A percentile compares a stretch with the other conserved stretches of the same genome.
Evolutionary conservation across 257 asterid species (phyloP).

Genomic region (Cinchona pubescens): DNA sequence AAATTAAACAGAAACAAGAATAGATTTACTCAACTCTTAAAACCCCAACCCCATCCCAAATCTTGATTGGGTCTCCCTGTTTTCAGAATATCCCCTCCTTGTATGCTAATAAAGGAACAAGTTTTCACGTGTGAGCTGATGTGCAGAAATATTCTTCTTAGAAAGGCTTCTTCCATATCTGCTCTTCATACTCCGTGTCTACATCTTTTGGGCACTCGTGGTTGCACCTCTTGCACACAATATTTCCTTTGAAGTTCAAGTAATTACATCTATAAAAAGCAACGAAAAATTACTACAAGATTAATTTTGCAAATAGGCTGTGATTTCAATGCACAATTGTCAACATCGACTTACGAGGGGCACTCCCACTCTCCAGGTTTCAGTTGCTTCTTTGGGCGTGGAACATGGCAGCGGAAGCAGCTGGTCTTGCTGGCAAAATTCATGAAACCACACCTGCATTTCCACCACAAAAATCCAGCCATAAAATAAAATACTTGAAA

Average conservation of each 20-base stretch:
- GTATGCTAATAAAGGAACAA: neutral
- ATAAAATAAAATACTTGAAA: neutral
- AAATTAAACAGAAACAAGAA: neutral
- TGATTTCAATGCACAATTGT: slow-evolving; percentile 11
- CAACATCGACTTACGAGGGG: slow-evolving; percentile 53
- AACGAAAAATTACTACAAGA: neutral
- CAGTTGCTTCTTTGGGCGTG: slow-evolving; percentile 60
- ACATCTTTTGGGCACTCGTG: slow-evolving; percentile 39
- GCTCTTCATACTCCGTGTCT: slow-evolving; percentile 21
- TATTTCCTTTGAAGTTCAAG: slow-evolving; percentile 57
- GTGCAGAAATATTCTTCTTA: slow-evolving; percentile 9
- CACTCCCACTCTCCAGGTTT: slow-evolving; percentile 93
- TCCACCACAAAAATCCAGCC: slow-evolving; percentile 14
- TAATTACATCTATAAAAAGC: slow-evolving; percentile 58
- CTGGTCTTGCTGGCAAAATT: slow-evolving; percentile 64
- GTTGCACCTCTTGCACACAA: slow-evolving; percentile 65
- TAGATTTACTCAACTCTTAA: no score
- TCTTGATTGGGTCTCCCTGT: neutral
- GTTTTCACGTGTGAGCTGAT: neutral
- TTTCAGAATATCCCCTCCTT: neutral
- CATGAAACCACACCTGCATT: slow-evolving; percentile 70
- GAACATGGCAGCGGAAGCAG: slow-evolving; percentile 63
- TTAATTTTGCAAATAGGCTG: slow-evolving; percentile 1
- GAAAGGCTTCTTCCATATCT: slow-evolving; percentile 55
- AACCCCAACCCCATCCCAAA: no score